Evolutionary conservation across 2,329 filamentous ascomycete genomes (phyloP).

Genomic region (Exophiala sp.): DNA sequence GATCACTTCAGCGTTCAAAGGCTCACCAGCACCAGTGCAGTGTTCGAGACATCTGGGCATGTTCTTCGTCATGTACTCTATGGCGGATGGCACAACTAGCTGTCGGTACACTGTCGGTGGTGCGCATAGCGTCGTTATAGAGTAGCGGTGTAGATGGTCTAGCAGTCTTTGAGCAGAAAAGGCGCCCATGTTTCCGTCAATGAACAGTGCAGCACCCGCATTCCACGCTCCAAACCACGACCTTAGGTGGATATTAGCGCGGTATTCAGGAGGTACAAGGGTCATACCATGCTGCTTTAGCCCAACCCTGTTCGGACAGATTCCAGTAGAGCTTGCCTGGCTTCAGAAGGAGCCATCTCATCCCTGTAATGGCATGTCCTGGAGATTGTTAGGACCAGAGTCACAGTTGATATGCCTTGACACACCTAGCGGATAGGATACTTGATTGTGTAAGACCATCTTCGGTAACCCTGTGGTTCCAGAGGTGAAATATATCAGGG

Average conservation of each 20-base stretch:
- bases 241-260: slow-evolving; percentile 35
- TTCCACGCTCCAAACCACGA: slow-evolving; percentile 40
- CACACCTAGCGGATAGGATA: slow-evolving; percentile 35
- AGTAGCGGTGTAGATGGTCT: slow-evolving; percentile 34
- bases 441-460: slow-evolving; percentile 40
- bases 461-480: slow-evolving; percentile 40
- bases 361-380: slow-evolving; percentile 36
- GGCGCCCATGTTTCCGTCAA: slow-evolving; percentile 36
- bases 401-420: not conserved
- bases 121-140: slow-evolving; percentile 40
- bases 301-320: slow-evolving; percentile 40
- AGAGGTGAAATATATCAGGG: slow-evolving; percentile 39
- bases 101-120: slow-evolving; percentile 39
- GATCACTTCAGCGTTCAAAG: slow-evolving; percentile 38
- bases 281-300: slow-evolving; percentile 39
- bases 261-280: slow-evolving; percentile 32
- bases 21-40: slow-evolving; percentile 38
- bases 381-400: not conserved
- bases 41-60: slow-evolving; percentile 33
- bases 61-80: slow-evolving; percentile 24
- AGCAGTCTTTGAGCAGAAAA: slow-evolving; percentile 33
- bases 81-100: slow-evolving; percentile 33
- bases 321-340: slow-evolving; percentile 39
- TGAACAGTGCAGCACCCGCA: slow-evolving; percentile 38
- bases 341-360: slow-evolving; percentile 34